phyloP scores from a whole-genome alignment of 495 filamentous ascomycete genomes.

The Viridothelium virens region DNA sequence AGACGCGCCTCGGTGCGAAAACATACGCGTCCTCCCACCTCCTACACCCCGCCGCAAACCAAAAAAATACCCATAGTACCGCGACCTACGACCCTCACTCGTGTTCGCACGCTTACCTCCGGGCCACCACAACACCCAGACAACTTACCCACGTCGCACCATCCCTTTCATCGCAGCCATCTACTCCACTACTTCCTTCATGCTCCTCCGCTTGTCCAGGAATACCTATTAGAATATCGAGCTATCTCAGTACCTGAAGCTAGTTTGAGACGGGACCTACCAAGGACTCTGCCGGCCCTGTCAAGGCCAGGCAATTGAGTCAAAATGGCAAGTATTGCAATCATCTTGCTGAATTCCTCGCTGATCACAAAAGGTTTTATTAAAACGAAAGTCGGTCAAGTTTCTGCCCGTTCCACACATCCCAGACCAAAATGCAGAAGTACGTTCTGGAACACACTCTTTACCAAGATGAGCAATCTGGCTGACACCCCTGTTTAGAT shows the following conservation, averaged over 20 bases:
- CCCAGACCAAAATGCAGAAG: conserved; percentile 73
- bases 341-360: neutral
- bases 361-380: conserved; percentile 60
- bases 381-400: conserved; percentile 92
- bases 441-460: conserved; percentile 34
- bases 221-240: neutral
- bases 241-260: neutral
- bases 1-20: neutral
- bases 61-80: neutral
- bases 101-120: conserved; percentile 4
- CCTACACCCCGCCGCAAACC: conserved; percentile 7
- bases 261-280: neutral
- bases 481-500: conserved; percentile 48
- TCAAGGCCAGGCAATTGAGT: neutral
- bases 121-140: neutral
- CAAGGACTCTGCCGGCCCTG: neutral
- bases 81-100: neutral
- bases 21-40: neutral
- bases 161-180: neutral
- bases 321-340: neutral
- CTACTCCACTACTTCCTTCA: neutral
- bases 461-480: conserved; percentile 17
- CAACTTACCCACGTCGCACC: neutral
- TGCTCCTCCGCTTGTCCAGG: neutral
- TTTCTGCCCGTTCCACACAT: conserved; percentile 64